Evolutionary conservation across 2,329 filamentous ascomycete genomes (phyloP).

Genomic region (Trichoderma atrobrunneum): DNA sequence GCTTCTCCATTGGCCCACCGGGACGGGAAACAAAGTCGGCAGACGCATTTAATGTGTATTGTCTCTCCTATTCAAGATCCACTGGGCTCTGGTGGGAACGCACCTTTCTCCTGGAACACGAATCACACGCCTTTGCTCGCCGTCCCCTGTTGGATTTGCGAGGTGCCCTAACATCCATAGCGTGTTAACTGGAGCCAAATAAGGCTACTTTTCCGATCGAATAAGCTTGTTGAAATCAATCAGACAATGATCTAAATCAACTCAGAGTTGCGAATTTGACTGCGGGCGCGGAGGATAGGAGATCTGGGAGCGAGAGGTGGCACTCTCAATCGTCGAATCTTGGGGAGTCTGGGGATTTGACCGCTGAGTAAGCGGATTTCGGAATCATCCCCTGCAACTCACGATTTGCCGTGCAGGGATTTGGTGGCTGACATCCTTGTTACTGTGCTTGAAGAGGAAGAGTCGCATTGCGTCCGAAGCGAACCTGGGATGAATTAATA

Average conservation of each 20-base stretch:
- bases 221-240: background rate
- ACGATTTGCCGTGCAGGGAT: background rate
- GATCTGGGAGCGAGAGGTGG: background rate
- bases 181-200: background rate
- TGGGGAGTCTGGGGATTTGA: background rate
- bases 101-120: background rate
- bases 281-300: background rate
- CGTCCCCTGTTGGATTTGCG: background rate
- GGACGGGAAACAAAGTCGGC: background rate
- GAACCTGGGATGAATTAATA: background rate
- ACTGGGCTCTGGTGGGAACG: background rate
- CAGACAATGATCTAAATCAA: background rate
- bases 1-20: background rate
- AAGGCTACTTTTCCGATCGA: background rate
- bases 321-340: background rate
- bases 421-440: background rate
- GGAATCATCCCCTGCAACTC: background rate
- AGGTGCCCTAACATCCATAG: background rate
- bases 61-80: background rate
- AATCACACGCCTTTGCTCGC: conserved; percentile 2
- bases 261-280: background rate
- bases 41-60: background rate
- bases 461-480: background rate
- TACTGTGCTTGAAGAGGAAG: background rate
- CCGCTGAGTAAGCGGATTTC: background rate